Base-by-base conservation (phyloP, 2,329 filamentous ascomycete genomes). In the Kalaharituber pfeilii region DNA sequence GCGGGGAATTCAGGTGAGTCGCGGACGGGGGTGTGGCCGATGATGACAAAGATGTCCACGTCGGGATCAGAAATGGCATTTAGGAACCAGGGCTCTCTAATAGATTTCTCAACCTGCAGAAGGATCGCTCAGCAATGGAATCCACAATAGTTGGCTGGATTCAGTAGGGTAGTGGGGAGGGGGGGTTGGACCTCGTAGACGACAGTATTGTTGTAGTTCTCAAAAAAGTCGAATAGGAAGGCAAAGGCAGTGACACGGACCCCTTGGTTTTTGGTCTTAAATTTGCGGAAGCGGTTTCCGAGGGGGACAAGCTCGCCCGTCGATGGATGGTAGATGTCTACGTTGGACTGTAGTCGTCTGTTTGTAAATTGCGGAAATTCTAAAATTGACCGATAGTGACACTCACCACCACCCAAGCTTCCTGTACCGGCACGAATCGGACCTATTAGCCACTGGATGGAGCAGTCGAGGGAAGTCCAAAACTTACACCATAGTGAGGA, bases 181-280 rank as follows among this genome's bases (percentile, higher is more conserved):
- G n/a, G 30, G 30, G n/a, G 30, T 9, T 36, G 9, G 30, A 94
- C 88, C 0, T 76, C 77, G 62, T 86, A 80, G 0, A 96, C 85
- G 2, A 86, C 73, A 0, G 86, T 94, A 67, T 96, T 96, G 66
- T 94, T 91, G 54, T 83, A 82, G 67, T 94, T 94, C 18, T 81
- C 80, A 0, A 78, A 85, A 64, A 98, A 98, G 69, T 98, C 81
- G 68, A 95, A 98, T 2, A 98, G 71, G 68, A 98, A 96, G 1
- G 91, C 91, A 67, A 98, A 88, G 0, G 89, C 85, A 50, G 94
- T 72, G 55, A 98, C 79, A 15, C 82, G 77, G 56, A 94, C 80
- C 3, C 82, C 84, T 62, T 86, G 85, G 61, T 93, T 86, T 72
- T 88, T 87, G 5, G 91, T 98, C 54, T 78, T 87, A 69, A 98